phyloP scores from a whole-genome alignment of 1,284 basidiomycete genomes.

The Sutorius eximius region DNA sequence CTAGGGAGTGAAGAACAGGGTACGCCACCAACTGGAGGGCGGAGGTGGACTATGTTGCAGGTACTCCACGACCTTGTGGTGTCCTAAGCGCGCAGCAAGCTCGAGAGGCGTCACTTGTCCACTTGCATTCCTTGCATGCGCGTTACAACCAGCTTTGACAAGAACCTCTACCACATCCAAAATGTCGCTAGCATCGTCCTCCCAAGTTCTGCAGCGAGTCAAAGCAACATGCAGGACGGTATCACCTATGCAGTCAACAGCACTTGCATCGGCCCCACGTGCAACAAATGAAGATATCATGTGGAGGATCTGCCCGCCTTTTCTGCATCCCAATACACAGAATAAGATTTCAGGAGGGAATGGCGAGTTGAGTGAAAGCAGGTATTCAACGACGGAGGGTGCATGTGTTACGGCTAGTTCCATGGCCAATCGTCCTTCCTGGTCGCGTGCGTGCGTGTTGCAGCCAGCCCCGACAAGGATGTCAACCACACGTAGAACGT shows the following conservation, averaged over 20 bases:
- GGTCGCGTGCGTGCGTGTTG: not conserved
- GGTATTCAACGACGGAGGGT: not conserved
- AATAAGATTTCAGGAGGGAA: not conserved
- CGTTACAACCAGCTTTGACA: not conserved
- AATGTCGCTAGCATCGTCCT: not conserved
- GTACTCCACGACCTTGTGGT: not conserved
- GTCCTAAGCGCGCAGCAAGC: not conserved
- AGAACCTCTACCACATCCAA: not conserved
- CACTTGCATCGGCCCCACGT: not conserved
- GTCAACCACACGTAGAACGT: not conserved
- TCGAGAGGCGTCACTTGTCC: not conserved
- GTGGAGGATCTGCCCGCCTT: fast-evolving
- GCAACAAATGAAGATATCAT: not conserved
- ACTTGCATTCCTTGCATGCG: too few species aligned
- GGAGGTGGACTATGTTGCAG: not conserved
- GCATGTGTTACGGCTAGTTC: not conserved
- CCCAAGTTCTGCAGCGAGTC: not conserved
- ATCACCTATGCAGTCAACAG: not conserved
- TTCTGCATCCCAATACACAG: fast-evolving
- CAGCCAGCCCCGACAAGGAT: not conserved
- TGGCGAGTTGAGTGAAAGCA: not conserved
- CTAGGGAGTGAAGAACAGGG: too few species aligned
- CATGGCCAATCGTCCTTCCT: not conserved
- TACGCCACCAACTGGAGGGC: too few species aligned
- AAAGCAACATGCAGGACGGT: not conserved